Percentiles rank a stretch among this genome's conserved stretches.
Evolutionary conservation across 352 stramenopile genomes (phyloP).

Genomic region (Pythium sukuiense): DNA sequence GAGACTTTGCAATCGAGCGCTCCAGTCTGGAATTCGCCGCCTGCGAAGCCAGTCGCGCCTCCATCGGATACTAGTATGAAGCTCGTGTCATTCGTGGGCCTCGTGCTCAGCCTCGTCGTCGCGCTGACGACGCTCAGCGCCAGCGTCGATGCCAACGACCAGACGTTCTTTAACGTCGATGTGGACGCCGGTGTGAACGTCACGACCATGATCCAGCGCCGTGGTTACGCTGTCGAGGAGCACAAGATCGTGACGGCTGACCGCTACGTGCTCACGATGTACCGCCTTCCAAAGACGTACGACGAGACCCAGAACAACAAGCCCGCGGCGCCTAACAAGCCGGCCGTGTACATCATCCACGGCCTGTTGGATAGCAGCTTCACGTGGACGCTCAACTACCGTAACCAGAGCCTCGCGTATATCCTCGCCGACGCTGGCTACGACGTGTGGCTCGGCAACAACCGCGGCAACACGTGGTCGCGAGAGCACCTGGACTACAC

Average conservation of each 20-base stretch:
- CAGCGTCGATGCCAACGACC: too few relatives aligned
- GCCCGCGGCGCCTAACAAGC: constrained; percentile 31
- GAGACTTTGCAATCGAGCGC: too few relatives aligned
- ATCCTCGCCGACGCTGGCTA: constrained; percentile 58
- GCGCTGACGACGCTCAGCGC: too few relatives aligned
- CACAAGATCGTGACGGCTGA: constrained; percentile 59
- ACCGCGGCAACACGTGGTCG: constrained; percentile 61
- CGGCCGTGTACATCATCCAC: constrained; percentile 47
- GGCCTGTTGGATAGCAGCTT: constrained; percentile 61
- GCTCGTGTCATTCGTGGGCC: too few relatives aligned
- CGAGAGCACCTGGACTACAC: constrained; percentile 47
- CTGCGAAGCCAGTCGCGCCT: too few relatives aligned
- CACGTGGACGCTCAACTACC: constrained; percentile 63
- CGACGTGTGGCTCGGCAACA: constrained; percentile 67
- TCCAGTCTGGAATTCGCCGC: too few relatives aligned
- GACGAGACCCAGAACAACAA: constrained; percentile 36
- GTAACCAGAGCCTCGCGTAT: constrained; percentile 59
- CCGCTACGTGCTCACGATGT: constrained; percentile 68
- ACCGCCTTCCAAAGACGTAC: constrained; percentile 57
- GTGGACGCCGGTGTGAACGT: constrained; percentile 47
- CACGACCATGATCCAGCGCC: constrained; percentile 44
- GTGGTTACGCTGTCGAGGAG: constrained; percentile 55
- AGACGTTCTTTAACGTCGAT: constrained; percentile 26
- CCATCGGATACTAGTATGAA: too few relatives aligned
- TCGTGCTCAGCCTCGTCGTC: too few relatives aligned